phyloP scores from a whole-genome alignment of 257 asterid species.

The Salvia miltiorrhiza region DNA sequence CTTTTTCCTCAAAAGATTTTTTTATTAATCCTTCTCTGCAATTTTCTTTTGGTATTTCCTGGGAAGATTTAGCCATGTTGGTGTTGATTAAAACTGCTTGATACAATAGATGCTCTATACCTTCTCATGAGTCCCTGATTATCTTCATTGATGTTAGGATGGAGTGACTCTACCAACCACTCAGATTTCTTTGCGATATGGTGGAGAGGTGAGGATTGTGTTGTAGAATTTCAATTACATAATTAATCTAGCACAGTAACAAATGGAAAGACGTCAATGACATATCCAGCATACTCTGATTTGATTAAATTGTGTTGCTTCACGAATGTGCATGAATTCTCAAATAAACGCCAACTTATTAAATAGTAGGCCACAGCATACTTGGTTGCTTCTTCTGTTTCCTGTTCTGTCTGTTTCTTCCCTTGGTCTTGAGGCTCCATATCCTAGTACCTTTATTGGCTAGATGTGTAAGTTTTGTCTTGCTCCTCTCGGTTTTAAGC shows the following conservation, averaged over 20 bases:
- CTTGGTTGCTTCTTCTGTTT: slow-evolving; percentile 10
- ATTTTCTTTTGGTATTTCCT: neutral
- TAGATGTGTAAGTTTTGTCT: neutral
- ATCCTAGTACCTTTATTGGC: neutral
- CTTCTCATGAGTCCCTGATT: slow-evolving; percentile 22
- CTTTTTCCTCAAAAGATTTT: neutral
- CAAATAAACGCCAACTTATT: neutral
- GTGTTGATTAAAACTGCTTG: neutral
- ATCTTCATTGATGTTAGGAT: slow-evolving; percentile 63
- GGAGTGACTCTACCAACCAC: slow-evolving; percentile 81
- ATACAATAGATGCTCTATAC: slow-evolving; percentile 11
- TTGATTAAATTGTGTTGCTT: neutral
- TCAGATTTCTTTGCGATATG: slow-evolving; percentile 74
- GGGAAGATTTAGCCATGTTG: neutral
- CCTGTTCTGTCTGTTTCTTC: neutral
- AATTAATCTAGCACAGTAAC: neutral
- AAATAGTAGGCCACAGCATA: neutral
- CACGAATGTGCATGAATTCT: neutral
- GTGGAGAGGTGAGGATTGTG: slow-evolving; percentile 84
- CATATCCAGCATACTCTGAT: slow-evolving; percentile 1
- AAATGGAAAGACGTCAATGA: slow-evolving; percentile 3
- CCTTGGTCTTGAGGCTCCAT: slow-evolving; percentile 15
- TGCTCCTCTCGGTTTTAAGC: slow-evolving; percentile 3
- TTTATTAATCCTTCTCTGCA: neutral
- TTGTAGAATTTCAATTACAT: slow-evolving; percentile 9